These are phyloP conservation scores for Sapria himalayana DNA, from an alignment of 345 rosid species.

Conservation along the genomic window DNA sequence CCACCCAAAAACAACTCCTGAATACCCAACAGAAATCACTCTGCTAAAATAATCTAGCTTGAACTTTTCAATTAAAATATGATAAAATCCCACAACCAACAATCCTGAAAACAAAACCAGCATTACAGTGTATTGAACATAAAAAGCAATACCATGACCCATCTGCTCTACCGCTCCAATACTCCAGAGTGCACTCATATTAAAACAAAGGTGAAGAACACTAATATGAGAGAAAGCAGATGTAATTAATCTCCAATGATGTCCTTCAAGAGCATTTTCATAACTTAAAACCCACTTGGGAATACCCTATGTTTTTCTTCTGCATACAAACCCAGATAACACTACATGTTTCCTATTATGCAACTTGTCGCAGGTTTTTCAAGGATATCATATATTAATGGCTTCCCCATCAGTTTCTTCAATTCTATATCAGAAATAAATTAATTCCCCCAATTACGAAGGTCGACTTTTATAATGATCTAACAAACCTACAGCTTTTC, in stretches of 20 bases:
- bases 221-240: conserved; percentile 90
- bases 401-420: conserved; percentile 89
- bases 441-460: no score
- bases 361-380: conserved; percentile 85
- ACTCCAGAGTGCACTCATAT: conserved; percentile 99
- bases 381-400: conserved; percentile 55
- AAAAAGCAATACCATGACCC: conserved; percentile 66
- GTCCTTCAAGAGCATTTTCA: conserved; percentile 60
- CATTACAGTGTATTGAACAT: conserved; percentile 78
- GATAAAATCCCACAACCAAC: conserved; percentile 62
- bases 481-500: no score
- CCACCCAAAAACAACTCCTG: conserved; percentile 98
- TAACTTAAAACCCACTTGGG: conserved; percentile 87
- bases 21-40: conserved; percentile 93
- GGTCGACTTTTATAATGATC: no score
- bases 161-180: conserved; percentile 70
- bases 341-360: conserved; percentile 44
- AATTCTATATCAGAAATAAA: no score
- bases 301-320: conserved; percentile 73
- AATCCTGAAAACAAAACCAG: conserved; percentile 54
- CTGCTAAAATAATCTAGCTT: conserved; percentile 73
- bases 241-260: conserved; percentile 87
- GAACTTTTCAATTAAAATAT: conserved; percentile 48
- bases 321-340: conserved; percentile 74
- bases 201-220: conserved; percentile 76